These are phyloP conservation scores for Epichloe hybrida DNA, from an alignment of 2,329 filamentous ascomycete species.

Conservation along the genomic window DNA sequence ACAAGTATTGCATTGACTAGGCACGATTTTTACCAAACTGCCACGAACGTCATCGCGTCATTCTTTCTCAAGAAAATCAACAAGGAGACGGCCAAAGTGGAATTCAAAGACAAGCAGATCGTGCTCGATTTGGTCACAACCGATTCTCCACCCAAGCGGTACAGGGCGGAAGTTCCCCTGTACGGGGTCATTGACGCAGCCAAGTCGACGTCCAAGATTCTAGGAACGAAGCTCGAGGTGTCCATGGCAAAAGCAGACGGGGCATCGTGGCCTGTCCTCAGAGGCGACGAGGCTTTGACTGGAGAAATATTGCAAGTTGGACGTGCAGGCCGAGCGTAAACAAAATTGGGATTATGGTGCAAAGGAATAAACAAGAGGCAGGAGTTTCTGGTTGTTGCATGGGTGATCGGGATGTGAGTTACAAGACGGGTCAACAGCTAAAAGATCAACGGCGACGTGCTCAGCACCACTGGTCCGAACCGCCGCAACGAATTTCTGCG, in stretches of 20 bases:
- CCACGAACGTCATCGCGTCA: constrained; percentile 70
- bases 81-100: constrained; percentile 61
- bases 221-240: constrained; percentile 83
- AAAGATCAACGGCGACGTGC: neutral
- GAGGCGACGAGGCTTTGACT: constrained; percentile 56
- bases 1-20: constrained; percentile 8
- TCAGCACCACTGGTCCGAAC: neutral
- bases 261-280: constrained; percentile 71
- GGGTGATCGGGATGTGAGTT: constrained; percentile 1
- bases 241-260: constrained; percentile 59
- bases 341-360: neutral
- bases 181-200: constrained; percentile 65
- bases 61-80: constrained; percentile 97
- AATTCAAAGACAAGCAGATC: constrained; percentile 50
- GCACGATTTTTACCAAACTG: constrained; percentile 91
- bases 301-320: constrained; percentile 84
- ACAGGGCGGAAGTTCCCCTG: constrained; percentile 58
- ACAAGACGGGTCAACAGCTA: neutral
- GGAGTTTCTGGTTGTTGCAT: constrained; percentile 1
- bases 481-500: neutral
- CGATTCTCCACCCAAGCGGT: constrained; percentile 66
- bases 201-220: constrained; percentile 64
- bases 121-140: constrained; percentile 73
- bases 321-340: constrained; percentile 42
- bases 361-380: neutral